Base-by-base conservation (phyloP, 2,329 filamentous ascomycete genomes). In the Sporothrix phasma region DNA sequence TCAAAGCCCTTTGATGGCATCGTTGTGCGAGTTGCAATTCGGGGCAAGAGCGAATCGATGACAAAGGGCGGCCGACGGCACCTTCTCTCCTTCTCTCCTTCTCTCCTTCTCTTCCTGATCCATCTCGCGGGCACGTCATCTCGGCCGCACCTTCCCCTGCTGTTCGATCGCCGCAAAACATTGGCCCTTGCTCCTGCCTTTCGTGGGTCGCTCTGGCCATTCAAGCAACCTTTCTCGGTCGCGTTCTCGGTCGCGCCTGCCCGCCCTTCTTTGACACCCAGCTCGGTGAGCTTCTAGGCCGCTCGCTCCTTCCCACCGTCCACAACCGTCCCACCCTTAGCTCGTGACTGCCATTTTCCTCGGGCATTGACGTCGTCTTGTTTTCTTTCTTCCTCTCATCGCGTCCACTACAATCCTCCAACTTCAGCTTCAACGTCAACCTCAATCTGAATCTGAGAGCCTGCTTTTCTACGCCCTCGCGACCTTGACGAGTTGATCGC, bases 121-220 rank as follows among this genome's bases (percentile, higher is more conserved):
- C n/a, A n/a, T n/a, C n/a, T n/a, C n/a, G n/a, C n/a, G 51, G 31
- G 49, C 29, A 37, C 31, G 29, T 15, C 31, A 54, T 37, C 31
- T 39, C 31, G 51, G 51, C 31, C 51, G 51, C 31, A 24, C 51
- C 19, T 54, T 54, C 51, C 31, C 47, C 31, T 29, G 15, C 17
- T 22, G 19, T n/a, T n/a, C n/a, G n/a, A n/a, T n/a, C n/a, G n/a
- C 53, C 53, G 53, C 34, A 58, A 41, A 59, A 59, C n/a, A n/a
- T n/a, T n/a, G n/a, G n/a, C n/a, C n/a, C n/a, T n/a, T n/a, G n/a
- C n/a, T n/a, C n/a, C n/a, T n/a, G n/a, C n/a, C n/a, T n/a, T n/a
- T n/a, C n/a, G n/a, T n/a, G n/a, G n/a, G n/a, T n/a, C n/a, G n/a
- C n/a, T n/a, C n/a, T n/a, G n/a, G n/a, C n/a, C n/a, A n/a, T n/a